Conservation (phyloP, 495 filamentous ascomycete genomes). For the Xylaria acuta region DNA sequence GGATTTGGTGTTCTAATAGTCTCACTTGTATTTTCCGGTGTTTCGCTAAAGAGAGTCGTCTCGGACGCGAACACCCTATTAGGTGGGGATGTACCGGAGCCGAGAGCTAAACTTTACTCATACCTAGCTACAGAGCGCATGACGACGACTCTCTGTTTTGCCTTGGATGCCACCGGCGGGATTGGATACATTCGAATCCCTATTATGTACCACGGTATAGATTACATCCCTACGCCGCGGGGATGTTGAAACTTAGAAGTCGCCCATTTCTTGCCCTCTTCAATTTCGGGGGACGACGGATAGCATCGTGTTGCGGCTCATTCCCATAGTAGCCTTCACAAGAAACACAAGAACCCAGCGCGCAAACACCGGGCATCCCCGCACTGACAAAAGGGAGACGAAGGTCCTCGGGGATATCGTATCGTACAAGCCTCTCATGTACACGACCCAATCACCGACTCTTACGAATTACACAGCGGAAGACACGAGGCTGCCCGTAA, state of each 20-base stretch:
- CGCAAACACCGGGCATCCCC: conserved; percentile 12
- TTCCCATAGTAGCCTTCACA: neutral
- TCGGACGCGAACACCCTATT: neutral
- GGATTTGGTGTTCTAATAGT: neutral
- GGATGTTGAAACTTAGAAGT: neutral
- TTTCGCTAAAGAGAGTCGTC: neutral
- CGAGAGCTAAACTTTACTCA: neutral
- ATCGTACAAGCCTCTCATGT: conserved; percentile 7
- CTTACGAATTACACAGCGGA: neutral
- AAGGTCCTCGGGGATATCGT: too few species aligned
- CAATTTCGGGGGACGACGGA: neutral
- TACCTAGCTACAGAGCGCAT: neutral
- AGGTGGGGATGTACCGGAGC: neutral
- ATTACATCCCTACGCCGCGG: neutral
- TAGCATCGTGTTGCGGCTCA: neutral
- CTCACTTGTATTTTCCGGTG: neutral
- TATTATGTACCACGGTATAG: neutral
- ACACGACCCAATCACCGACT: conserved; percentile 1
- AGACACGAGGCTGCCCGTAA: neutral
- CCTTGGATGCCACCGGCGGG: neutral
- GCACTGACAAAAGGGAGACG: neutral
- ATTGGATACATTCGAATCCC: neutral
- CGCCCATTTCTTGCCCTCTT: neutral
- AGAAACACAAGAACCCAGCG: neutral
- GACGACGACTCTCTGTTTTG: neutral